A percentile compares a stretch with the other conserved stretches of the same genome.
phyloP scores from a whole-genome alignment of 805 yeast species.

The Candida golubevii region DNA sequence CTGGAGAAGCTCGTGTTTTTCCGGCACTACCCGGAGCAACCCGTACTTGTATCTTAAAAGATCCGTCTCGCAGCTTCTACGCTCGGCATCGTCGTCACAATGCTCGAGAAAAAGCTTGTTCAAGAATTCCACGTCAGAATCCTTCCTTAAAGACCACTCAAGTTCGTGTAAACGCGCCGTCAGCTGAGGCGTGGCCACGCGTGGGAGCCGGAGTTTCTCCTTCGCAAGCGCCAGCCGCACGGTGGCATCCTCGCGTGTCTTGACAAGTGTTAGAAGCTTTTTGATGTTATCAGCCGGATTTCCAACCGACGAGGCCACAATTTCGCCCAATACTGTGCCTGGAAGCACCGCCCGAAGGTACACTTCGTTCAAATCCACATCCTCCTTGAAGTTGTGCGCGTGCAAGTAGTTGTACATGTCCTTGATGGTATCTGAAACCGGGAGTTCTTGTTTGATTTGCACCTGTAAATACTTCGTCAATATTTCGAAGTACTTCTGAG shows the following conservation, averaged over 20 bases:
- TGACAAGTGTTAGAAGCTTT: conserved; percentile 40
- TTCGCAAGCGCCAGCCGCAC: conserved; percentile 41
- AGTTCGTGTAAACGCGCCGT: conserved; percentile 32
- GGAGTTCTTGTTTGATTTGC: conserved; percentile 39
- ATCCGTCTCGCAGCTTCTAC: conserved; percentile 58
- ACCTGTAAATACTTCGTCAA: conserved; percentile 42
- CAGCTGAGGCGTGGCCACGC: conserved; percentile 39
- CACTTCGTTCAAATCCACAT: conserved; percentile 36
- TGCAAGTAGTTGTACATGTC: conserved; percentile 46
- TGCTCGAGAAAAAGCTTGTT: conserved; percentile 56
- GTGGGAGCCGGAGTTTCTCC: conserved; percentile 47
- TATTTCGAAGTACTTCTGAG: conserved; percentile 43
- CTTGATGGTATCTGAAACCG: conserved; percentile 45
- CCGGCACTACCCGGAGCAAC: conserved; percentile 53
- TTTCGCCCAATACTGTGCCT: conserved; percentile 49
- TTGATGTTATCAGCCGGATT: conserved; percentile 43
- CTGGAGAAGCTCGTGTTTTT: conserved; percentile 30
- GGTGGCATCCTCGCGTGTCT: conserved; percentile 36
- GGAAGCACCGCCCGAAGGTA: conserved; percentile 54
- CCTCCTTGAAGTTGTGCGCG: conserved; percentile 25
- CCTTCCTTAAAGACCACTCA: conserved; percentile 45
- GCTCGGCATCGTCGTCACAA: conserved; percentile 52
- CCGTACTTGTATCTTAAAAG: conserved; percentile 54
- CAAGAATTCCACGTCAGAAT: conserved; percentile 49
- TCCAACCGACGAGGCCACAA: conserved; percentile 43